Conservation (phyloP, 2,329 filamentous ascomycete genomes). For the Diaporthe nobilis region DNA sequence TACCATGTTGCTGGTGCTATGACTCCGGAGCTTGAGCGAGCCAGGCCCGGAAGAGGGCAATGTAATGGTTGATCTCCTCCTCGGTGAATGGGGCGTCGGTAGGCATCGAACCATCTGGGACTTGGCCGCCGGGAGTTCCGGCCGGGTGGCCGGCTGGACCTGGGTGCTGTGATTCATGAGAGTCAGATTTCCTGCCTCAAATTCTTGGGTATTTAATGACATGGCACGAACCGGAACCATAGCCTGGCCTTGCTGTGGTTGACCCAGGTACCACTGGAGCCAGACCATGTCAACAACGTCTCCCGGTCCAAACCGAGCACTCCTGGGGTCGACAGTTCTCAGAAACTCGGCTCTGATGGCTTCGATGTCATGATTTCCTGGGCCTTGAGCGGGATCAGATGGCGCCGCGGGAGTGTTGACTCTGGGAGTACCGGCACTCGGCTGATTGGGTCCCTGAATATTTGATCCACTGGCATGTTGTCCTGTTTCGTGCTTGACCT, state of each 20-base stretch:
- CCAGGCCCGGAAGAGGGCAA: neutral
- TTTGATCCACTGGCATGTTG: no score
- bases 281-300: neutral
- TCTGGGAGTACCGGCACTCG: neutral
- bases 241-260: no score
- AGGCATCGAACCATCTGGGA: no score
- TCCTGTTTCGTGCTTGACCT: neutral
- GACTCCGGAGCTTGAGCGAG: neutral
- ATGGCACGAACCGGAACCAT: neutral
- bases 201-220: neutral
- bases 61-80: neutral
- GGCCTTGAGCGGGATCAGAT: neutral
- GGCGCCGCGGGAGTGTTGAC: neutral
- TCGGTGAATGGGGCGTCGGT: neutral
- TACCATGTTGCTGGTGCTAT: neutral
- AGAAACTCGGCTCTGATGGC: neutral
- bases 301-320: neutral
- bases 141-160: no score
- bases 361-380: neutral
- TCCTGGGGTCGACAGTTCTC: neutral
- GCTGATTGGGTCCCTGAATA: neutral
- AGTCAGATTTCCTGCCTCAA: neutral
- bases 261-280: accelerated
- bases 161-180: neutral
- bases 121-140: neutral